Percentiles rank a stretch among this genome's conserved stretches.
Conservation (phyloP, 495 filamentous ascomycete species). For the Stereocaulon alpinum region DNA sequence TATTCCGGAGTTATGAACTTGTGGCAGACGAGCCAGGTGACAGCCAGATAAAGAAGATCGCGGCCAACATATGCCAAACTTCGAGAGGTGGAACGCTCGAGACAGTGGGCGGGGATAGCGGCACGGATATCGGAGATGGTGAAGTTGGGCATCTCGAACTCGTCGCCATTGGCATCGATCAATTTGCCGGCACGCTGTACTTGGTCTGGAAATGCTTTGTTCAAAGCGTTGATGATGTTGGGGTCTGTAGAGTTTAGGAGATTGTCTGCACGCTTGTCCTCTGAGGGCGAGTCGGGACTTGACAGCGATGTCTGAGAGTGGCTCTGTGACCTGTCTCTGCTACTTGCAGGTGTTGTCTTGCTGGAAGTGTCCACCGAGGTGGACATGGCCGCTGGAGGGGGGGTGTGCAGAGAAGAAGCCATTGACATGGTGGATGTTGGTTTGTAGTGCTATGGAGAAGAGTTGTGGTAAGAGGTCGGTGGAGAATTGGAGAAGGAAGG, state of each 20-base stretch:
- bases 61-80: constrained; percentile 55
- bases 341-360: neutral
- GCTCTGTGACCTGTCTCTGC: neutral
- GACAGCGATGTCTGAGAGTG: neutral
- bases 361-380: neutral
- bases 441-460: neutral
- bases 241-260: neutral
- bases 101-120: constrained; percentile 55
- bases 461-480: neutral
- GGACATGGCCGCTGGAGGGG: neutral
- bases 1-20: constrained; percentile 55
- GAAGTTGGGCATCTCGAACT: constrained; percentile 60
- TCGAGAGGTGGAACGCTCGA: constrained; percentile 49
- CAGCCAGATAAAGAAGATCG: constrained; percentile 44
- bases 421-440: neutral
- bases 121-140: constrained; percentile 61
- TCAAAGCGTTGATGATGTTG: constrained; percentile 4
- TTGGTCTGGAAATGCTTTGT: neutral
- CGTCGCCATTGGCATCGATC: constrained; percentile 55
- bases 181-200: constrained; percentile 22
- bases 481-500: neutral
- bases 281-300: neutral
- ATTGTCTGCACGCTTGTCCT: neutral
- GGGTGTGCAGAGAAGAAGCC: neutral
- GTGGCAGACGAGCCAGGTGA: constrained; percentile 54